A percentile compares a stretch with the other conserved stretches of the same genome.
Evolutionary conservation across 306 rosid genomes (phyloP).

Genomic region (Dalbergia oliveri): DNA sequence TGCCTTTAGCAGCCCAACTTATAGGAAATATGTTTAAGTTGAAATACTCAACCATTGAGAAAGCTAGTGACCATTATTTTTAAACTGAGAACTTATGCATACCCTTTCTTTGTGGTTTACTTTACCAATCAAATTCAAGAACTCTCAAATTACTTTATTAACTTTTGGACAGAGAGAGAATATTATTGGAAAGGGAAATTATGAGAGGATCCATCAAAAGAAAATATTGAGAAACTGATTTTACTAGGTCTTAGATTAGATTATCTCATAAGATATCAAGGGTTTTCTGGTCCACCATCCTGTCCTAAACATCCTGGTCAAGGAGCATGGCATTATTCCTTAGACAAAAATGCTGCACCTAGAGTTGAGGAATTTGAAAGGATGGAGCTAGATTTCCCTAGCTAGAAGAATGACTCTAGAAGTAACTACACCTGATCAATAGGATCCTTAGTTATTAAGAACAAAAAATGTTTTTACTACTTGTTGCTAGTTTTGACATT

Average conservation of each 20-base stretch:
- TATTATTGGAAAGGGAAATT: neutral
- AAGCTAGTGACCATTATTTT: constrained; percentile 6
- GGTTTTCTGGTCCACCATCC: neutral
- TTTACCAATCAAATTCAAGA: constrained; percentile 18
- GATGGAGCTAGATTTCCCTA: neutral
- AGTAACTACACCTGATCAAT: constrained; percentile 1
- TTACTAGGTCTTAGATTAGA: neutral
- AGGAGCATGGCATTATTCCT: too few species aligned
- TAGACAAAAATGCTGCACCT: neutral
- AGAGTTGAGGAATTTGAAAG: neutral
- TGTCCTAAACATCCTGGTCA: neutral
- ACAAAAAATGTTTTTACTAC: neutral
- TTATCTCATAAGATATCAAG: neutral
- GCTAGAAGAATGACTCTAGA: neutral
- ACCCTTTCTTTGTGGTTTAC: neutral
- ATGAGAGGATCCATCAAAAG: too few species aligned
- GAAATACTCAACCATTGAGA: neutral
- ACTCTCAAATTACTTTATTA: neutral
- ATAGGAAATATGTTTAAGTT: constrained; percentile 13
- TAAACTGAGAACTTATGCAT: neutral
- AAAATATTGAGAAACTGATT: neutral
- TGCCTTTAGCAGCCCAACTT: constrained; percentile 29
- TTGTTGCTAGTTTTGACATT: constrained; percentile 4
- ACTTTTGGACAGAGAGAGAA: neutral
- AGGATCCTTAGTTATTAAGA: neutral